phyloP scores from a whole-genome alignment of 2,329 filamentous ascomycete species.

The Claviceps sp. region DNA sequence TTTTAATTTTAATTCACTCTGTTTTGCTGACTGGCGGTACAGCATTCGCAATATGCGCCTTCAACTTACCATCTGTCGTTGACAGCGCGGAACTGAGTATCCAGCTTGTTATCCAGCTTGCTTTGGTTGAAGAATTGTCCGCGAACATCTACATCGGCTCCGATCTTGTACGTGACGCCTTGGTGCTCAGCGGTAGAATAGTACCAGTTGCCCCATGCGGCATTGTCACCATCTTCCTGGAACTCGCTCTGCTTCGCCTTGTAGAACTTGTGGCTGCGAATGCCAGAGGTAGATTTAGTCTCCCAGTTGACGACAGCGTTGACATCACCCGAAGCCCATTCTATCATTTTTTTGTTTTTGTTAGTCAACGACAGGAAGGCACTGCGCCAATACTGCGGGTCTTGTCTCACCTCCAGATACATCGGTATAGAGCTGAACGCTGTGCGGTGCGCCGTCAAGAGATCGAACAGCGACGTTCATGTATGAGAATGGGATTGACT shows the following conservation, averaged over 20 bases:
- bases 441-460: slow-evolving; percentile 46
- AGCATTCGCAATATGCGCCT: background rate
- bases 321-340: slow-evolving; percentile 57
- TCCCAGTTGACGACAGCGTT: slow-evolving; percentile 48
- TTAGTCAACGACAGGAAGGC: background rate
- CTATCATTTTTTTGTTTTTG: slow-evolving; percentile 23
- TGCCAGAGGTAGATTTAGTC: slow-evolving; percentile 31
- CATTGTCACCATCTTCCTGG: slow-evolving; percentile 53
- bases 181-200: slow-evolving; percentile 49
- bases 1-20: too few species aligned
- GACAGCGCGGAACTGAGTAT: slow-evolving; percentile 41
- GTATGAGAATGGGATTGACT: slow-evolving; percentile 60
- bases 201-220: slow-evolving; percentile 72
- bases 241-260: slow-evolving; percentile 49
- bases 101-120: slow-evolving; percentile 48
- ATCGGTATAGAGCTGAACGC: slow-evolving; percentile 59
- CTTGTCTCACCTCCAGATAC: slow-evolving; percentile 32
- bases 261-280: slow-evolving; percentile 53
- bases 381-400: too few species aligned
- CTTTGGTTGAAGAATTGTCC: slow-evolving; percentile 51
- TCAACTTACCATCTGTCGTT: slow-evolving; percentile 20
- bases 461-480: slow-evolving; percentile 50
- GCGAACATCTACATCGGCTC: slow-evolving; percentile 51
- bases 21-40: too few species aligned
- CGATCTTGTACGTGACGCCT: slow-evolving; percentile 54